Conservation (phyloP, 2,329 filamentous ascomycete genomes). For the Colletotrichum sp. region DNA sequence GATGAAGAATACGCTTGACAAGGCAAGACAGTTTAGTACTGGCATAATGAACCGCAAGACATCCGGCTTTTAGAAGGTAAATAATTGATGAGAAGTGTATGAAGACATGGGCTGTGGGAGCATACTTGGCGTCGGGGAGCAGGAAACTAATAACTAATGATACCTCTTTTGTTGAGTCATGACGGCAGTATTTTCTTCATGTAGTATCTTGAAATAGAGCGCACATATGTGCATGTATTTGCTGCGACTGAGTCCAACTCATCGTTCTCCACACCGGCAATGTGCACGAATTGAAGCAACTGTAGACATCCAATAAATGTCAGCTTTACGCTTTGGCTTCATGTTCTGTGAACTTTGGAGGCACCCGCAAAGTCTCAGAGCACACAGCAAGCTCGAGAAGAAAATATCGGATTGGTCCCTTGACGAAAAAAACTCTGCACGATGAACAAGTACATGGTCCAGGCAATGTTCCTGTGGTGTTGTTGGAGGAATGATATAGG, state of each 20-base stretch:
- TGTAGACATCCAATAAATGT: background rate
- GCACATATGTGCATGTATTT: background rate
- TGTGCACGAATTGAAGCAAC: background rate
- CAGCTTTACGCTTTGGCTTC: background rate
- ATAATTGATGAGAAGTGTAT: background rate
- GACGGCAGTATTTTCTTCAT: background rate
- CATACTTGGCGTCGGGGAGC: background rate
- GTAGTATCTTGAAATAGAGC: background rate
- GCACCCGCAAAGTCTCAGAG: background rate
- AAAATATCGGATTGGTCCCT: background rate
- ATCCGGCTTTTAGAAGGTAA: slow-evolving; percentile 1
- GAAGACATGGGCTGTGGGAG: background rate
- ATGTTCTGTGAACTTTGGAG: background rate
- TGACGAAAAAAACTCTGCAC: background rate
- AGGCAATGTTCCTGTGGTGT: background rate
- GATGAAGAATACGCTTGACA: slow-evolving; percentile 20
- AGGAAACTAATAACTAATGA: background rate
- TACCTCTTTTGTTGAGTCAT: background rate
- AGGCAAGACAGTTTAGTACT: slow-evolving; percentile 17
- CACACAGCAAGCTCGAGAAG: background rate
- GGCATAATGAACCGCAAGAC: slow-evolving; percentile 18
- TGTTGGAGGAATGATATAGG: background rate
- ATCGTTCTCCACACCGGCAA: background rate
- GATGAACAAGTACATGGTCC: background rate
- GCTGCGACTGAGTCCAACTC: background rate